Percentiles rank a stretch among this genome's conserved stretches.
Conservation (phyloP, 169 alveolate genomes). For the Cryptosporidium baileyi region DNA sequence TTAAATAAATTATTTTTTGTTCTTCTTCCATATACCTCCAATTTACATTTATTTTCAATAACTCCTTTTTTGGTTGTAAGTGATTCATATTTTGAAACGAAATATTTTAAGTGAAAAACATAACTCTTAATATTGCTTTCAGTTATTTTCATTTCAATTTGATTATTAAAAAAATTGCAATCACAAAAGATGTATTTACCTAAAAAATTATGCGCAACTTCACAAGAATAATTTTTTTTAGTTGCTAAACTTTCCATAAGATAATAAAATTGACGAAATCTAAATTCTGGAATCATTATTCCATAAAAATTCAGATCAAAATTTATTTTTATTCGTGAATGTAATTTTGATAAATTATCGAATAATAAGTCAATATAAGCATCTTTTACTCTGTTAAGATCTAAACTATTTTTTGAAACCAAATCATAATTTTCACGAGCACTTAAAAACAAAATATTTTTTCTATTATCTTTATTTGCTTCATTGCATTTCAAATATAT, state of each 20-base stretch:
- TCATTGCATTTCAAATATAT: too few relatives aligned
- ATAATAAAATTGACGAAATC: neutral
- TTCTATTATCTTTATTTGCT: too few relatives aligned
- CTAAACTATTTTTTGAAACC: too few relatives aligned
- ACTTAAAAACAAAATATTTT: too few relatives aligned
- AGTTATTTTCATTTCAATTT: neutral
- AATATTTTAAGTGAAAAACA: neutral
- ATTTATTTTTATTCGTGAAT: neutral
- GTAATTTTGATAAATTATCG: too few relatives aligned
- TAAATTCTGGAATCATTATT: constrained; percentile 12
- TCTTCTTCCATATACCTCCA: constrained; percentile 25
- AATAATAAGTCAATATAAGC: too few relatives aligned
- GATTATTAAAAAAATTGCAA: neutral
- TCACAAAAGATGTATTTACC: constrained; percentile 34
- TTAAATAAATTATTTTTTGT: neutral
- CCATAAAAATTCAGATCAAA: constrained; percentile 17
- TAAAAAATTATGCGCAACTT: neutral
- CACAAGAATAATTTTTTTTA: neutral
- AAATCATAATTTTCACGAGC: too few relatives aligned
- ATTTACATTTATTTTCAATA: neutral
- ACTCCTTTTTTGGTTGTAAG: neutral
- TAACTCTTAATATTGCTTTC: neutral
- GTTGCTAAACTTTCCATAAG: constrained; percentile 1
- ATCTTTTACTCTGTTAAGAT: too few relatives aligned
- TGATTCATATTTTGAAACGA: neutral